Conservation (phyloP, 2,329 filamentous ascomycete genomes). For the Beauveria medogensis region DNA sequence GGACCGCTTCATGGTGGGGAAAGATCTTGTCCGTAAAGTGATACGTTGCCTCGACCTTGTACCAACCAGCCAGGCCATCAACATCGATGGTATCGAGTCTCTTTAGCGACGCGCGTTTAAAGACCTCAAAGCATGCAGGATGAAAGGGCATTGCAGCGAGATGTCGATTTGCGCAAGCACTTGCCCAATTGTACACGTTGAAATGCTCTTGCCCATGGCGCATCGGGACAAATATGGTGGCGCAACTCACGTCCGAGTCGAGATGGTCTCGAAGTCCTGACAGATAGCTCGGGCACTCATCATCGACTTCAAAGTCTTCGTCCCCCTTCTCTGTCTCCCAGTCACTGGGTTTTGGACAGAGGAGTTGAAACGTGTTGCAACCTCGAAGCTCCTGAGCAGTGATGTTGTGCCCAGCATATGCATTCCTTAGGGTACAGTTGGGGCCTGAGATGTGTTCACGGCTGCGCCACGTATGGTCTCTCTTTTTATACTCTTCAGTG, state of each 20-base stretch:
- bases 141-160: slow-evolving; percentile 20
- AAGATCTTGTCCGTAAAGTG: slow-evolving; percentile 7
- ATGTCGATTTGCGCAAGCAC: neutral
- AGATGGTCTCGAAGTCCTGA: slow-evolving; percentile 6
- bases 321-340: slow-evolving; percentile 13
- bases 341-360: slow-evolving; percentile 15
- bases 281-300: neutral
- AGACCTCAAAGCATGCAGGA: slow-evolving; percentile 22
- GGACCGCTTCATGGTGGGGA: slow-evolving; percentile 3
- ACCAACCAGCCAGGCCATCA: slow-evolving; percentile 13
- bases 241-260: neutral
- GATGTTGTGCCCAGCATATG: slow-evolving; percentile 19
- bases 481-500: slow-evolving; percentile 7
- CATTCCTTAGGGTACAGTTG: slow-evolving; percentile 11
- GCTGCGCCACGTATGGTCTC: slow-evolving; percentile 1
- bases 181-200: slow-evolving; percentile 6
- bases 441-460: slow-evolving; percentile 19
- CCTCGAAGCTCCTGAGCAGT: slow-evolving; percentile 18
- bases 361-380: slow-evolving; percentile 20
- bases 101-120: slow-evolving; percentile 17
- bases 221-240: slow-evolving; percentile 8
- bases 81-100: slow-evolving; percentile 16
- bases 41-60: neutral
- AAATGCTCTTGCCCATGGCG: slow-evolving; percentile 7
- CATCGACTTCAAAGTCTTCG: slow-evolving; percentile 14